Evolutionary conservation across 2,329 filamentous ascomycete species (phyloP).

Genomic region (Diaporthe citrichinensis): DNA sequence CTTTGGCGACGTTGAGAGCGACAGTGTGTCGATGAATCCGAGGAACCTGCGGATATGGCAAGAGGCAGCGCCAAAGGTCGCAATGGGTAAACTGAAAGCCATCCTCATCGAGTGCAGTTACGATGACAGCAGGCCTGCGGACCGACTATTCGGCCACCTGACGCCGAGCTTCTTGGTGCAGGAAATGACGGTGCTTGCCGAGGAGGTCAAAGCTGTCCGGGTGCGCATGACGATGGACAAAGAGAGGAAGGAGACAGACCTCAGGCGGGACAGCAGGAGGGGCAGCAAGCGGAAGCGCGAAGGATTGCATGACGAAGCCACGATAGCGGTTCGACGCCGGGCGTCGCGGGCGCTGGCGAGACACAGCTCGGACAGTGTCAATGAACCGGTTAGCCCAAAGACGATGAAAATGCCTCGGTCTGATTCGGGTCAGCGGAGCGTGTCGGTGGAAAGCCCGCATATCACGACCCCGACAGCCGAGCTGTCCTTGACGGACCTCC

Average conservation of each 20-base stretch:
- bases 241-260: slow-evolving; percentile 35
- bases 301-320: slow-evolving; percentile 51
- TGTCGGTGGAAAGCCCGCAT: slow-evolving; percentile 56
- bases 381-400: slow-evolving; percentile 66
- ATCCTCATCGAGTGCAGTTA: slow-evolving; percentile 98
- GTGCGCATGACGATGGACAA: slow-evolving; percentile 48
- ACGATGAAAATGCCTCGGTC: slow-evolving; percentile 53
- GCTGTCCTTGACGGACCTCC: slow-evolving; percentile 48
- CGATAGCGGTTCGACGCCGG: slow-evolving; percentile 42
- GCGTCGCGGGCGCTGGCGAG: slow-evolving; percentile 44
- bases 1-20: slow-evolving; percentile 96
- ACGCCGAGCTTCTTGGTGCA: slow-evolving; percentile 86
- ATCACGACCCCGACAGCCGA: slow-evolving; percentile 64
- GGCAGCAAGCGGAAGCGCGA: slow-evolving; percentile 77
- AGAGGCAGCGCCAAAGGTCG: slow-evolving; percentile 89
- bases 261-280: slow-evolving; percentile 45
- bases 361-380: slow-evolving; percentile 42
- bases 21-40: slow-evolving; percentile 84
- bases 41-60: slow-evolving; percentile 88
- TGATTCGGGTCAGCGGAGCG: slow-evolving; percentile 9
- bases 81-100: slow-evolving; percentile 77
- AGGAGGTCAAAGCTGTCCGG: slow-evolving; percentile 73
- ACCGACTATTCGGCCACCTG: slow-evolving; percentile 88
- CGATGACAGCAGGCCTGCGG: slow-evolving; percentile 82
- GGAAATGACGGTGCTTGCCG: slow-evolving; percentile 81